Evolutionary conservation across 2,329 filamentous ascomycete genomes (phyloP), one percentile per base, ranked within the genome.

Genomic region (Leptographium radiaticola): DNA sequence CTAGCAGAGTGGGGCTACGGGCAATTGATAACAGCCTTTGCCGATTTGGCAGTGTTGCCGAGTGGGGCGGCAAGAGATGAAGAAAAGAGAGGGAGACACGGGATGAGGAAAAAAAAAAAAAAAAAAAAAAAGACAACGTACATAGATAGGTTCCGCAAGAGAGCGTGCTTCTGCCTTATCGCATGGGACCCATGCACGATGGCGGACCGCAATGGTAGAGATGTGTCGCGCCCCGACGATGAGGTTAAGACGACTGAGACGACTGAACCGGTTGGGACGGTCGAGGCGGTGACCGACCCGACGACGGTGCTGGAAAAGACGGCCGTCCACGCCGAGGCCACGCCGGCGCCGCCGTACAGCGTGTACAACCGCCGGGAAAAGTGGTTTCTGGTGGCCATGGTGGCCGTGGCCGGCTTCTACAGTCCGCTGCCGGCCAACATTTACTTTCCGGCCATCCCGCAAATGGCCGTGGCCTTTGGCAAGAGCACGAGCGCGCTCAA

Each of bases 351-450:
- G 11, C 56, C 56, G 6, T 64, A 64, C 36, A 61, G 59, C 50
- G 55, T 64, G 34, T 64, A 62, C 49, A 59, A 55, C 9, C 54
- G 57, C 1, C 51, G 55, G 7, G 61, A 64, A 54, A 65, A 64
- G 55, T 64, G 62, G 62, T 53, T 58, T 20, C 55, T 64, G 0
- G 62, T 63, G 4, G 58, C 53, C 1, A 61, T 64, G 45, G 63
- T 63, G 2, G 62, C 61, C 0, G 56, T 64, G 1, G 63, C 63
- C 0, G 63, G 63, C 1, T 57, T 65, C 2, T 62, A 59, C 45
- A 56, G 65, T 30, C 65, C 65, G 16, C 51, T 67, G 34, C 65
- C 65, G 0, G 65, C 65, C 31, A 68, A 66, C 56, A 67, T 68
- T 30, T 67, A 67, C 48, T 64, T 67, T 33, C 66, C 65, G 1